phyloP scores from a whole-genome alignment of 176 grass and related monocot genomes.

The Oryza punctata region DNA sequence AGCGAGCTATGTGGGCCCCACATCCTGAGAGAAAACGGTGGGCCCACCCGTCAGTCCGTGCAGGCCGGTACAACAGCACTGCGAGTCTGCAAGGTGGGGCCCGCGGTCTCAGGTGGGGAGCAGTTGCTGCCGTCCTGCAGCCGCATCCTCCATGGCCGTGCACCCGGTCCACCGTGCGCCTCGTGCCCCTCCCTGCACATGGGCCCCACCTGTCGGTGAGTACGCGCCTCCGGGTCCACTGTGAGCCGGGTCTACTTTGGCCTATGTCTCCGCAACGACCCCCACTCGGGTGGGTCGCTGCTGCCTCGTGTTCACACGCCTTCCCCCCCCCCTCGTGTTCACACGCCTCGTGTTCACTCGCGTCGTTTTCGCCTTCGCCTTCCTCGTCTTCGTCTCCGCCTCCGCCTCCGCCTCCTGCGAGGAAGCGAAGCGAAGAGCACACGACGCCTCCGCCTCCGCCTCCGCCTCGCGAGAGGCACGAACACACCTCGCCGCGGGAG shows the following conservation, averaged over 20 bases:
- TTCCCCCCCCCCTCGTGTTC: conserved; percentile 33
- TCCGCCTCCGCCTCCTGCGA: not conserved
- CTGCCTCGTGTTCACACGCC: conserved; percentile 23
- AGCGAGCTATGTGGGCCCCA: not conserved
- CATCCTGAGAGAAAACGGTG: not conserved
- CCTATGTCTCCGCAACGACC: not conserved
- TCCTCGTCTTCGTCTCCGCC: conserved; percentile 1
- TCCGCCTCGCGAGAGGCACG: not conserved
- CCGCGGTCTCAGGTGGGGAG: not conserved
- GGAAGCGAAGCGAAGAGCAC: not conserved
- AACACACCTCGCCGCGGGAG: not conserved
- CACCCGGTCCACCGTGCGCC: not conserved
- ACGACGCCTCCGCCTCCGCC: not conserved
- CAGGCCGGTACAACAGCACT: not conserved
- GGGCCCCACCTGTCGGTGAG: not conserved
- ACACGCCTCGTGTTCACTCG: no score
- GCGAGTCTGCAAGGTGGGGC: not conserved
- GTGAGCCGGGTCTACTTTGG: not conserved
- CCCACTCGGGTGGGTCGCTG: not conserved
- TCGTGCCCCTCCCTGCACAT: rapidly evolving
- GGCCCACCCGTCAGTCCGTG: conserved; percentile 10
- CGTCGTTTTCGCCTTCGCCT: not conserved
- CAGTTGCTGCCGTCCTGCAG: conserved; percentile 32
- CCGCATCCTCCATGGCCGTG: not conserved
- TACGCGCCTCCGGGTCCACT: not conserved